Conservation (phyloP, 495 filamentous ascomycete species). For the Cudoniella acicularis region DNA sequence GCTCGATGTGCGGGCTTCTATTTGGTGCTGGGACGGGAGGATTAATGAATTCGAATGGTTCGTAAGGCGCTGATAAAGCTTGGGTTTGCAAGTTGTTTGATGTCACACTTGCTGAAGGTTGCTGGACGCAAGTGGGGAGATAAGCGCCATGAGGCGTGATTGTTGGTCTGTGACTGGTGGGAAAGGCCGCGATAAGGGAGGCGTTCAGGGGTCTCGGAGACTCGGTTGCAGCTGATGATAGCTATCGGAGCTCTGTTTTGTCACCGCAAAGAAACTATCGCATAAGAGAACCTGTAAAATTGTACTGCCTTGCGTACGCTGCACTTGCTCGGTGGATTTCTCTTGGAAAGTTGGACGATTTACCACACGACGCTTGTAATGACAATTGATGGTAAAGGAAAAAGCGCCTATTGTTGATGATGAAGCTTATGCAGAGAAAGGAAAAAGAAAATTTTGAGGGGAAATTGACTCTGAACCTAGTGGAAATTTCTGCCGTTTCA, state of each 20-base stretch:
- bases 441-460: neutral
- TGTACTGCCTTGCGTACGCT: neutral
- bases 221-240: neutral
- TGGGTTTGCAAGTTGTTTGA: neutral
- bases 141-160: neutral
- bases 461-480: neutral
- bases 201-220: neutral
- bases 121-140: neutral
- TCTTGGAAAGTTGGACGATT: neutral
- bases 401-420: too few species aligned
- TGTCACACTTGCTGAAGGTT: neutral
- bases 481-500: neutral
- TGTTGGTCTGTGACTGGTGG: neutral
- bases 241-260: neutral
- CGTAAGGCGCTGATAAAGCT: neutral
- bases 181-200: neutral
- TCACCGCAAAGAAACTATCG: neutral
- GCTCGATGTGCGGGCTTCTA: neutral
- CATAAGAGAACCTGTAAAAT: neutral
- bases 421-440: neutral
- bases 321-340: neutral
- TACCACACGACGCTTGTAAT: too few species aligned
- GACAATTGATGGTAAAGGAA: too few species aligned
- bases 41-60: too few species aligned
- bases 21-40: neutral